Percentiles rank a stretch among this genome's conserved stretches.
These are phyloP conservation scores for Sutorius australiensis DNA, from an alignment of 768 basidiomycete species.

Conservation along the genomic window DNA sequence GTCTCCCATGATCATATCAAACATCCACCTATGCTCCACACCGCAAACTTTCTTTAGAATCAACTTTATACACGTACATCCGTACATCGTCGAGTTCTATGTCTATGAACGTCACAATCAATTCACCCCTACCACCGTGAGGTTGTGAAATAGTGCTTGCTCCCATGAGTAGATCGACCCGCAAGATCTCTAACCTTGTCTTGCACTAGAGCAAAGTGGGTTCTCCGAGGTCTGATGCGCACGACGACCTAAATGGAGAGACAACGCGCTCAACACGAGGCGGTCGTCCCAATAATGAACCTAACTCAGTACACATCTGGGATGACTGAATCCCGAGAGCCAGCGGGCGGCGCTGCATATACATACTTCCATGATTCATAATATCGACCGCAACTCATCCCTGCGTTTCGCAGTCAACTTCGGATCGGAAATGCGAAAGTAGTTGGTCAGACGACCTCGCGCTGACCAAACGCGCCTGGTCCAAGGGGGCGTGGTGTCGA, in stretches of 20 bases:
- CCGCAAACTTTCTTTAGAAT: constrained; percentile 10
- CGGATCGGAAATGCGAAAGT: constrained; percentile 4
- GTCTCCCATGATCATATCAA: neutral
- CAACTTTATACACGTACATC: constrained; percentile 14
- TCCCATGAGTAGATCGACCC: constrained; percentile 14
- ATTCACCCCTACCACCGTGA: constrained; percentile 1
- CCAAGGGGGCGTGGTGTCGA: neutral
- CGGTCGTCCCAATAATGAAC: constrained; percentile 11
- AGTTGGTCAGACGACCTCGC: neutral
- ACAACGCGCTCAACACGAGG: constrained; percentile 30
- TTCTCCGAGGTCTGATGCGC: constrained; percentile 26
- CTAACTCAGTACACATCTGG: constrained; percentile 12
- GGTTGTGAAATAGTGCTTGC: constrained; percentile 8
- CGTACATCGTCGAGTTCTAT: constrained; percentile 7
- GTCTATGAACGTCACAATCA: constrained; percentile 18
- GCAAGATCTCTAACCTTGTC: constrained; percentile 16
- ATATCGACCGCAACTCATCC: constrained; percentile 1
- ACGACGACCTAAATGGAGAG: constrained; percentile 7
- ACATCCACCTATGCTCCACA: constrained; percentile 8
- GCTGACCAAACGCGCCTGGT: neutral
- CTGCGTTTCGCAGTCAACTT: neutral
- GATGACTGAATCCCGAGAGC: constrained; percentile 1
- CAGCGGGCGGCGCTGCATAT: neutral
- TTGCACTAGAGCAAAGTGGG: constrained; percentile 14
- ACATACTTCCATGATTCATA: neutral